Evolutionary conservation across 805 yeast genomes (phyloP).

Genomic region (Candida loeiensis): DNA sequence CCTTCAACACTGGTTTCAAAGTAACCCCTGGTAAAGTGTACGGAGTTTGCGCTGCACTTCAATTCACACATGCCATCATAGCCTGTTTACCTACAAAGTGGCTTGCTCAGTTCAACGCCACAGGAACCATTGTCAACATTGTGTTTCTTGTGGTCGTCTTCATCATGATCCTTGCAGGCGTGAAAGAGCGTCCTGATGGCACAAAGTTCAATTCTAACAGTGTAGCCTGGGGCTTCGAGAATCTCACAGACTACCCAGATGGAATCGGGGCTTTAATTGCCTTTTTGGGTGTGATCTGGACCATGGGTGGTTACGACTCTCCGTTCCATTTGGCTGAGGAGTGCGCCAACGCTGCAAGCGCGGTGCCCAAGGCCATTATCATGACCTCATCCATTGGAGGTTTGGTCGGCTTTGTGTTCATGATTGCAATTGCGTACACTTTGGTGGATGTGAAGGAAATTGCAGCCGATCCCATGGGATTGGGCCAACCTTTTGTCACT

Average conservation of each 20-base stretch:
- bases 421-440: slow-evolving; percentile 61
- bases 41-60: slow-evolving; percentile 50
- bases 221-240: slow-evolving; percentile 53
- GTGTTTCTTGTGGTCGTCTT: slow-evolving; percentile 49
- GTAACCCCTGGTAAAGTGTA: slow-evolving; percentile 50
- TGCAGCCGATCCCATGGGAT: slow-evolving; percentile 44
- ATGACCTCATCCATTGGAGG: slow-evolving; percentile 57
- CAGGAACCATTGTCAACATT: slow-evolving; percentile 49
- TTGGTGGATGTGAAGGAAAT: slow-evolving; percentile 47
- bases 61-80: slow-evolving; percentile 44
- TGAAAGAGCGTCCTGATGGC: slow-evolving; percentile 6
- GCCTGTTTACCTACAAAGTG: slow-evolving; percentile 54
- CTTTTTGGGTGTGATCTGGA: slow-evolving; percentile 61
- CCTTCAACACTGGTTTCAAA: slow-evolving; percentile 36
- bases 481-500: slow-evolving; percentile 61
- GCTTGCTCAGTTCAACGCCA: slow-evolving; percentile 49
- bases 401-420: slow-evolving; percentile 51
- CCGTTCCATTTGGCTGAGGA: slow-evolving; percentile 77
- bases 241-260: slow-evolving; percentile 60
- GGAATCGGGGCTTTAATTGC: slow-evolving; percentile 57
- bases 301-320: slow-evolving; percentile 73
- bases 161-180: slow-evolving; percentile 42
- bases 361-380: slow-evolving; percentile 65
- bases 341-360: slow-evolving; percentile 57
- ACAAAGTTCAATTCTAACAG: slow-evolving; percentile 50